Conservation (phyloP, 768 basidiomycete genomes). For the Boletus edulis region DNA sequence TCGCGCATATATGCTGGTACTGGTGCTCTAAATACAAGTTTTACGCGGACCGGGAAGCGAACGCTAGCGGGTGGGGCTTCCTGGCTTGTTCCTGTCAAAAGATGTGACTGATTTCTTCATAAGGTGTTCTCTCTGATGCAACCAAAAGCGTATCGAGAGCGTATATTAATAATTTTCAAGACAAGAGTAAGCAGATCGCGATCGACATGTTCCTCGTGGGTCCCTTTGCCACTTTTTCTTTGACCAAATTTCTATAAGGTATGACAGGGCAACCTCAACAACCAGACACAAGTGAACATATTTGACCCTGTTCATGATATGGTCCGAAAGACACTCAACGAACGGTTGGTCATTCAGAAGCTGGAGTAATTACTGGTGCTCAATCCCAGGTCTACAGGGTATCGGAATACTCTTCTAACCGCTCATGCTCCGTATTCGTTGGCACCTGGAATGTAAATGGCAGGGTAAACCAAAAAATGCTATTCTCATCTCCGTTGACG, state of each 20-base stretch:
- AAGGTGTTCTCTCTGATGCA: slow-evolving; percentile 91
- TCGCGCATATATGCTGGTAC: slow-evolving; percentile 94
- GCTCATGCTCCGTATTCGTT: slow-evolving; percentile 69
- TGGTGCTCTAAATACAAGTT: slow-evolving; percentile 92
- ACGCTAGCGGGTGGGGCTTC: slow-evolving; percentile 71
- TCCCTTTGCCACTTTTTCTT: slow-evolving; percentile 4
- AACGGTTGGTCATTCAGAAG: slow-evolving; percentile 46
- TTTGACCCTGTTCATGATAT: slow-evolving; percentile 94
- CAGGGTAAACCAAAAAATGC: slow-evolving; percentile 46
- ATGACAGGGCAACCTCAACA: slow-evolving; percentile 84
- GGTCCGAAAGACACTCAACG: slow-evolving; percentile 66
- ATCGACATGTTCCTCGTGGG: slow-evolving; percentile 94
- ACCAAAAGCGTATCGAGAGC: slow-evolving; percentile 95
- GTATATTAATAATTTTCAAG: slow-evolving; percentile 98
- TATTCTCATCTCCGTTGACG: slow-evolving; percentile 4
- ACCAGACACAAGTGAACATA: slow-evolving; percentile 83
- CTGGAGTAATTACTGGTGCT: neutral
- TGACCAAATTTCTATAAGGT: slow-evolving; percentile 3
- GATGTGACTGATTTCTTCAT: slow-evolving; percentile 5
- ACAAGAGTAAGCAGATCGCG: slow-evolving; percentile 88
- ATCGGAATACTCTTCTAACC: slow-evolving; percentile 80
- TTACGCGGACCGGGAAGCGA: slow-evolving; percentile 91
- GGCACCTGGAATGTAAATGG: slow-evolving; percentile 99
- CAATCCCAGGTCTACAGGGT: slow-evolving; percentile 41
- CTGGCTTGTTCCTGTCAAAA: neutral